Evolutionary conservation across 129 eudicot genomes (phyloP).

Genomic region (Heracleum sosnowskyi): DNA sequence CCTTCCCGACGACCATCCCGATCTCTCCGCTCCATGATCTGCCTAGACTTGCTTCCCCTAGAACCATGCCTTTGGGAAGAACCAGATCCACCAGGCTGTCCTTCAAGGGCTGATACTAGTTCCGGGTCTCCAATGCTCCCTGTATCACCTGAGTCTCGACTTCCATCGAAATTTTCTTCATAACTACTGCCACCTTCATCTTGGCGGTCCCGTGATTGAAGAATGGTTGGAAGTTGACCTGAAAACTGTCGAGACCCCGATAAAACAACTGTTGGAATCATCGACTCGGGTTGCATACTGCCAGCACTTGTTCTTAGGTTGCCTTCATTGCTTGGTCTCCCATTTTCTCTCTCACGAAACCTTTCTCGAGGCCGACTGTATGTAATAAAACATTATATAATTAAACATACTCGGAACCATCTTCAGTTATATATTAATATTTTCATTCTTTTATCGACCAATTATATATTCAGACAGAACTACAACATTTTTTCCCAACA

Average conservation of each 20-base stretch:
- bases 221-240: conserved; percentile 68
- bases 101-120: conserved; percentile 55
- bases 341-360: conserved; percentile 77
- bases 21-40: conserved; percentile 73
- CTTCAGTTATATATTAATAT: no score
- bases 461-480: background rate
- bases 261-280: conserved; percentile 45
- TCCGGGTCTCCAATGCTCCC: conserved; percentile 92
- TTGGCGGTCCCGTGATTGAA: conserved; percentile 74
- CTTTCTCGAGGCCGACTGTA: conserved; percentile 78
- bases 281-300: conserved; percentile 39
- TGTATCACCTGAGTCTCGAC: conserved; percentile 85
- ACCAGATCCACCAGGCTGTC: conserved; percentile 48
- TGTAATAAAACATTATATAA: background rate
- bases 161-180: conserved; percentile 85
- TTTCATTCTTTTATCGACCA: background rate
- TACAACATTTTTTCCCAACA: background rate
- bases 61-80: conserved; percentile 63
- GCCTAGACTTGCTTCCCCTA: conserved; percentile 78
- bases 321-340: conserved; percentile 55
- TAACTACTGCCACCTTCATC: conserved; percentile 83
- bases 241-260: conserved; percentile 51
- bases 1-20: conserved; percentile 93
- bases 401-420: background rate
- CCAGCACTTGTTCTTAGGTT: conserved; percentile 47